Percentiles rank a stretch among this genome's conserved stretches.
Evolutionary conservation across 805 yeast species (phyloP).

Genomic region (Suhomyces tanzawaensis): DNA sequence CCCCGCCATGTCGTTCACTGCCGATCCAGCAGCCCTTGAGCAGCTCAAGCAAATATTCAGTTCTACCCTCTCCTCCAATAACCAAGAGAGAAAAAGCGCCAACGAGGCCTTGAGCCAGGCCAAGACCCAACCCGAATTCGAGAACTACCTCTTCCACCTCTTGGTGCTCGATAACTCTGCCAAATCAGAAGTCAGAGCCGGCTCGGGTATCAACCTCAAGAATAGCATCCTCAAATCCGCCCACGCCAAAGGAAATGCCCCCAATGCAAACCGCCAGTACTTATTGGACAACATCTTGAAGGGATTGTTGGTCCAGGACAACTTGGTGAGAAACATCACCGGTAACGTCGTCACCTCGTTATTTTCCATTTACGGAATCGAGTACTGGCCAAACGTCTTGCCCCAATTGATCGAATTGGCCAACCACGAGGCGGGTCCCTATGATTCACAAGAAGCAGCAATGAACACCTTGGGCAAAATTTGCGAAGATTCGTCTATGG

Average conservation of each 20-base stretch:
- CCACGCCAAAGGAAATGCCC: conserved; percentile 4
- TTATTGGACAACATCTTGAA: conserved; percentile 43
- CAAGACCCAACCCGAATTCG: conserved; percentile 68
- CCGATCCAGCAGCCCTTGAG: conserved; percentile 57
- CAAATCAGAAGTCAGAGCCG: conserved; percentile 66
- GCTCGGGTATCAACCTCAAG: conserved; percentile 85
- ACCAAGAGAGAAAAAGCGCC: conserved; percentile 58
- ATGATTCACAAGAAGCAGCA: conserved; percentile 62
- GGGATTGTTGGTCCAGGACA: conserved; percentile 56
- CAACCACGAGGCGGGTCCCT: conserved; percentile 20
- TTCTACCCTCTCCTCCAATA: conserved; percentile 66
- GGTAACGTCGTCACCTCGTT: conserved; percentile 88
- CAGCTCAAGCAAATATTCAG: conserved; percentile 66
- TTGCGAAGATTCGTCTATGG: conserved; percentile 79
- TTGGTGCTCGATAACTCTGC: conserved; percentile 52
- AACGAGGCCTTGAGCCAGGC: conserved; percentile 73
- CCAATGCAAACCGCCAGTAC: conserved; percentile 26
- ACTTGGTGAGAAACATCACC: conserved; percentile 79
- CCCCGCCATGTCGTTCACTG: conserved; percentile 59
- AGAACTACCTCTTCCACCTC: conserved; percentile 73
- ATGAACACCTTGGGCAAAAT: conserved; percentile 80
- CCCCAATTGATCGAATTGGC: conserved; percentile 66
- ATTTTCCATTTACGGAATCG: conserved; percentile 64
- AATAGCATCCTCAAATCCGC: conserved; percentile 56
- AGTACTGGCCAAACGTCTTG: conserved; percentile 72